Evolutionary conservation across 495 filamentous ascomycete species (phyloP).

Genomic region (Tuber umbilicatum): DNA sequence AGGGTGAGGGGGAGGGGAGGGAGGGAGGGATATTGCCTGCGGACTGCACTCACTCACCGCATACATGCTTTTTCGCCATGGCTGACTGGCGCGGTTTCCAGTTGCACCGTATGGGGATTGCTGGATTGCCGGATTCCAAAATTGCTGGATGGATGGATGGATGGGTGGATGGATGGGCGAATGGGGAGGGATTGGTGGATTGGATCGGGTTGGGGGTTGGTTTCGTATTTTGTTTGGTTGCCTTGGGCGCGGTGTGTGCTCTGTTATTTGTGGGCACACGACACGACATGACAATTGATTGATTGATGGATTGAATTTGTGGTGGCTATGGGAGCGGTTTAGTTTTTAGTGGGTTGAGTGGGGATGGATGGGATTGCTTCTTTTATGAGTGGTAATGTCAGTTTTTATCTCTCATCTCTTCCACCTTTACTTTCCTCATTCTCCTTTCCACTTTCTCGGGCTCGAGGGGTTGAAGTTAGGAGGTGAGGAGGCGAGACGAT

Average conservation of each 20-base stretch:
- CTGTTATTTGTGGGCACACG: neutral
- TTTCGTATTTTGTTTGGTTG: slow-evolving; percentile 2
- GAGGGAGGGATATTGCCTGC: neutral
- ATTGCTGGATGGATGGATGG: neutral
- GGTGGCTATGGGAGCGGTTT: neutral
- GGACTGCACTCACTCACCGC: neutral
- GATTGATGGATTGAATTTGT: neutral
- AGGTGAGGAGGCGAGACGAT: neutral
- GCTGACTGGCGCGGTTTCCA: neutral
- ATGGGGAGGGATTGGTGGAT: neutral
- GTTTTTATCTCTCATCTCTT: neutral
- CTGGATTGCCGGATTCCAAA: neutral
- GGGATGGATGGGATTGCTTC: neutral
- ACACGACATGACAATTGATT: neutral
- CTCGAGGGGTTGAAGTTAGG: neutral
- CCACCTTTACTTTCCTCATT: neutral
- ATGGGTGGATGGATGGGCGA: neutral
- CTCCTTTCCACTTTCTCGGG: neutral
- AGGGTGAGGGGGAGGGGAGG: neutral
- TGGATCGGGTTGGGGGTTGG: neutral
- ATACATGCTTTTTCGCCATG: neutral
- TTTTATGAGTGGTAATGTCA: neutral
- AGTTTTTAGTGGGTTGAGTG: neutral
- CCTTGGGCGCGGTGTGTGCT: neutral
- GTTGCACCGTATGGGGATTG: neutral